Evolutionary conservation across 352 stramenopile species (phyloP), one percentile per base, ranked within the genome.

Genomic region (Aphanomyces invadans): DNA sequence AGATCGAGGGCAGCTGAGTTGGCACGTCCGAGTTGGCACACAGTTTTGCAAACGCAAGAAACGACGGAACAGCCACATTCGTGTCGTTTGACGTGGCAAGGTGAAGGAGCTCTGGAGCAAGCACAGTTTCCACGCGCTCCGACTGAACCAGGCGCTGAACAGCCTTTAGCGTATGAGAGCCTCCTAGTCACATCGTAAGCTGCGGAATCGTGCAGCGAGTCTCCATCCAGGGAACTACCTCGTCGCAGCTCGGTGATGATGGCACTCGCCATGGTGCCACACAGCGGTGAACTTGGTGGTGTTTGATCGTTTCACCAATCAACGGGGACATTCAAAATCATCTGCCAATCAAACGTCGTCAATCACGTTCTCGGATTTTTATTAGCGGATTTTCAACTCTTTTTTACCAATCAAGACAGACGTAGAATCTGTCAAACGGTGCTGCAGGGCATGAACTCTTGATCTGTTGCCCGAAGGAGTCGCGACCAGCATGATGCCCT

Each of bases 141-240:
- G 33, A 17, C 29, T 67, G 60, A 23, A 67, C 60, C 4, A 67
- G 44, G 15, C 60, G 60, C 32, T 67, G 60, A 21, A 67, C 60
- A 21, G 60, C 60, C 29, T 49, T 67, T 1, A 57, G 42, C 0
- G 60, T 32, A 46, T n/a, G 12, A 1, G 39, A 28, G 21, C 60
- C 60, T 4, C 60, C 60, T 67, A 32, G 11, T 7, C 19, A 51
- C 29, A 62, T 11, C 54, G 21, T 49, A 10, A 54, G 21, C n/a
- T 21, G 19, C 33, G n/a, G 12, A 54, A 23, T 26, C 3, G 9
- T 49, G n/a, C 1, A 17, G 7, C 7, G 29, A n/a, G n/a, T n/a
- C n/a, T n/a, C n/a, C n/a, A n/a, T n/a, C n/a, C 25, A 32, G 10
- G 19, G 25, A 55, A 32, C 5, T 36, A 67, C 60, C 46, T 44